Base-by-base conservation (phyloP, 306 rosid genomes). In the Ormosia semicastrata region DNA sequence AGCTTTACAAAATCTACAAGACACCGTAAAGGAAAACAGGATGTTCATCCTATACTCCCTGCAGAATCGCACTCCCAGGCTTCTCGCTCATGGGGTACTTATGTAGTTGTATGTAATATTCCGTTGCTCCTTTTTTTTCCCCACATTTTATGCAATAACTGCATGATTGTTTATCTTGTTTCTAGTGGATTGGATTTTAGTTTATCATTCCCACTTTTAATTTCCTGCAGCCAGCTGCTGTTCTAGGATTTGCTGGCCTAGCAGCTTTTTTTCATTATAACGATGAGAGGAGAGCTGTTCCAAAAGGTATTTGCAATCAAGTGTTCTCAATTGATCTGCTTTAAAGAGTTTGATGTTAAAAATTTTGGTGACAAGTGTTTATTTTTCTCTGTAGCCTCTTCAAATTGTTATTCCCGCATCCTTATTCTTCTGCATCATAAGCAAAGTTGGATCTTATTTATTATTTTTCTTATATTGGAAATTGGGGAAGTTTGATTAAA, bases 231-330 rank as follows among this genome's bases (percentile, higher is more conserved):
- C 85, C 95, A 8, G 92, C 87, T 81, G 95, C 86, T 47, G 37
- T 85, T 64, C 84, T 91, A 49, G 92, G 94, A 59, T 87, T 95
- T 88, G 91, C 86, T 6, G 97, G 98, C 57, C 29, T 95, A 2
- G 98, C 86, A 4, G 78, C 93, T 67, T 83, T 89, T 62, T 17
- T 91, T 47, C 94, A 87, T 81, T 90, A 85, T 73, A 95, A 95
- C 3, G 97, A 95, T 65, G 98, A 93, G 89, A 95, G 85, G 73
- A 88, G 98, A 84, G 92, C 89, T 39, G 87, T 90, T 86, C 78
- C 77, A 0, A 95, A 89, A 95, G 98, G 98, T 95, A 84, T 86
- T 44, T 46, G 7, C 37, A 13, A 34, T 64, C 32, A 40, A 10
- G 13, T 67, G 13, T 59, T 60, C 32, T 63, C 46, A 54, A 2